Base-by-base conservation (phyloP, 2,329 filamentous ascomycete species). In the Claviceps sorghi region DNA sequence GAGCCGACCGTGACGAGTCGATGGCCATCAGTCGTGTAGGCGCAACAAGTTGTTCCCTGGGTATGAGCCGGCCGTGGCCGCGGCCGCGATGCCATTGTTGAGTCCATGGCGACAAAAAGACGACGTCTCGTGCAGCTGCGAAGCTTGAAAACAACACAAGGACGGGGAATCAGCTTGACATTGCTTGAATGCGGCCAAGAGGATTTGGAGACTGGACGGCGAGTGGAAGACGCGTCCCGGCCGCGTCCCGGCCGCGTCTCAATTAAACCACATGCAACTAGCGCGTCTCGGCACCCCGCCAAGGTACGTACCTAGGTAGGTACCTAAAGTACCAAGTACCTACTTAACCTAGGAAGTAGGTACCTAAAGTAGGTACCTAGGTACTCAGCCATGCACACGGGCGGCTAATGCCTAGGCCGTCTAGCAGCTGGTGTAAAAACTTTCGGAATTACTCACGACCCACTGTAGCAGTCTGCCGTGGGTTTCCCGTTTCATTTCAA, bases 1-100 rank as follows among this genome's bases (percentile, higher is more conserved):
- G 88, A 85, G 57, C 93, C 93, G 55, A 89, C 90, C 11, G 93
- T 97, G 58, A 97, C 81, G 53, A 98, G 77, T 61, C 86, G 87
- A 59, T 78, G 79, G 56, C 94, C 93, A 66, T 95, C 83, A 7
- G 88, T 87, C 1, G 90, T 96, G 69, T 97, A 97, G 57, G 86
- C 80, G 59, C 94, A 82, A 60, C 83, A 89, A 2, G 94, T 97
- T 53, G 82, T 80, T 57, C 94, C 94, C 51, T 86, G 83, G 2
- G 88, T 90, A 69, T 98, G 80, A 8, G 79, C 80, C n/a, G 83
- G 83, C 55, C 84, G 74, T 53, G 80, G 78, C 61, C 82, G 75
- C 48, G 82, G 73, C 58, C 78, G 76, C 10, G 61, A 55, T 1
- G 62, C 57, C 40, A 57, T 56, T 55, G 65, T 64, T 22, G 64